A percentile compares a stretch with the other conserved stretches of the same genome.
Conservation (phyloP, 345 rosid species). For the Brassica nigra region DNA sequence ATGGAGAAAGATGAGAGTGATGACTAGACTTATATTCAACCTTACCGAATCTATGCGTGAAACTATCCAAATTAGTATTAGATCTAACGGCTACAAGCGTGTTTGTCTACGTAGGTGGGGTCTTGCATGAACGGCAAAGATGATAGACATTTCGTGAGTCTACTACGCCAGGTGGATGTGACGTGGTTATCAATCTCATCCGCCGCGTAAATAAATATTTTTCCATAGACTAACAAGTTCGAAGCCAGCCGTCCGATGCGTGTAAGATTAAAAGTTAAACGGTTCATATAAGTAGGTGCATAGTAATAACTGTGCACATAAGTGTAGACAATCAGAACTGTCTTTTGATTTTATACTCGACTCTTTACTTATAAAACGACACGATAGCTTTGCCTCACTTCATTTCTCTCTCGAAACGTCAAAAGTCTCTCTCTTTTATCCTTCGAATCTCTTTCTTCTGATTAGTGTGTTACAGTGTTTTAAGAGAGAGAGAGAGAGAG, state of each 20-base stretch:
- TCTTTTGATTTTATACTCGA: neutral
- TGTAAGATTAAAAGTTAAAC: neutral
- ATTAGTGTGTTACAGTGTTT: neutral
- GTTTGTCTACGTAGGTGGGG: neutral
- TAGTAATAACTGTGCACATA: constrained; percentile 3
- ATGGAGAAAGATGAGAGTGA: constrained; percentile 1
- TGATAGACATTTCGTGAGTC: neutral
- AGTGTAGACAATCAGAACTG: neutral
- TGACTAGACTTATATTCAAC: neutral
- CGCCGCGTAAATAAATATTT: neutral
- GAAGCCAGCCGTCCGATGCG: neutral
- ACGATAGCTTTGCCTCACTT: constrained; percentile 19
- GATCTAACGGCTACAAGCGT: neutral
- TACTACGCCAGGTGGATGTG: constrained; percentile 19
- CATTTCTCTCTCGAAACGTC: neutral
- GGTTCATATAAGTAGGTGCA: neutral
- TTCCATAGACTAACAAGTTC: neutral
- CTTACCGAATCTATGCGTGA: neutral
- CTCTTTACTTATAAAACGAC: constrained; percentile 10
- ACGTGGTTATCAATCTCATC: constrained; percentile 17
- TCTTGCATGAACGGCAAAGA: neutral
- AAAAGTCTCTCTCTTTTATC: neutral
- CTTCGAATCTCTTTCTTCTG: neutral
- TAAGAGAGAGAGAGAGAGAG: neutral
- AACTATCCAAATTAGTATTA: neutral